Conservation (phyloP, 2,329 filamentous ascomycete genomes). For the Lojkania enalia region DNA sequence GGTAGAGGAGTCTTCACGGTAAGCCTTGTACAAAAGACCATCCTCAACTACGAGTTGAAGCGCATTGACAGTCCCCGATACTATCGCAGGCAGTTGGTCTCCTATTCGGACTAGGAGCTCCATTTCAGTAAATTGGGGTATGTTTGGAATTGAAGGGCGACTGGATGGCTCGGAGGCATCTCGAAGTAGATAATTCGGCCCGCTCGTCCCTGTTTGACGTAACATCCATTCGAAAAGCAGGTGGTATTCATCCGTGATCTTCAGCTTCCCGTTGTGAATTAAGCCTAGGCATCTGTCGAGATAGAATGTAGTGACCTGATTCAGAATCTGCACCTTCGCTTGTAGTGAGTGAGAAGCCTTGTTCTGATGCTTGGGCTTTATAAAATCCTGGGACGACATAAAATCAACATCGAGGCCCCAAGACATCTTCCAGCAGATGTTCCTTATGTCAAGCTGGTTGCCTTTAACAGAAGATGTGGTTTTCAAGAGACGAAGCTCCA, state of each 20-base stretch:
- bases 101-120: slow-evolving; percentile 9
- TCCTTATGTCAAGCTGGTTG: too few species aligned
- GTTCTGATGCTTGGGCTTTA: not conserved
- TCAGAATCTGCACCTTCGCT: too few species aligned
- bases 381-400: not conserved
- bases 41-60: slow-evolving; percentile 9
- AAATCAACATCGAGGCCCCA: not conserved
- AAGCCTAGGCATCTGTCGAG: too few species aligned
- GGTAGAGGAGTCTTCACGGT: not conserved
- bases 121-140: slow-evolving; percentile 7
- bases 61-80: not conserved
- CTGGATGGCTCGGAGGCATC: slow-evolving; percentile 1
- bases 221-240: not conserved
- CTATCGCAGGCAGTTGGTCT: slow-evolving; percentile 1
- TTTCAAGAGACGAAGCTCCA: slow-evolving; percentile 3
- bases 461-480: too few species aligned
- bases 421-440: too few species aligned
- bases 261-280: too few species aligned
- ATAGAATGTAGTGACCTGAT: too few species aligned
- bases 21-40: slow-evolving; percentile 10
- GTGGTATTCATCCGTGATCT: not conserved
- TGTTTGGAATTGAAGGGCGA: slow-evolving; percentile 4
- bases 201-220: not conserved
- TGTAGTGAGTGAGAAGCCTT: too few species aligned
- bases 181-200: slow-evolving; percentile 1